Evolutionary conservation across 2,329 filamentous ascomycete genomes (phyloP).

Genomic region (Allantophomopsis lycopodina): DNA sequence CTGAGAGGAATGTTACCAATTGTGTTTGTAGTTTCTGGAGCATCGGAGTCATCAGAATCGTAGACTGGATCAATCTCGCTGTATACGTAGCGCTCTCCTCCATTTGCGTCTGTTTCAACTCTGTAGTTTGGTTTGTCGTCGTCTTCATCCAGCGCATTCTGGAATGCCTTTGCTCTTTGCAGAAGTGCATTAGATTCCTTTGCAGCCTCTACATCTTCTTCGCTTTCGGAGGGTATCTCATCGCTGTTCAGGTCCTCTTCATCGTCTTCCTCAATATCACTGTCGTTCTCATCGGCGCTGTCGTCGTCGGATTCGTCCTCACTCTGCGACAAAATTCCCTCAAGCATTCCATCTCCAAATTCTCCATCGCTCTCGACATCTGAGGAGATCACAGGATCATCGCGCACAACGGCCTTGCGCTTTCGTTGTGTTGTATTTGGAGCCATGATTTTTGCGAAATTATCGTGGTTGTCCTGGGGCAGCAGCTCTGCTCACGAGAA

Average conservation of each 20-base stretch:
- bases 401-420: conserved; percentile 47
- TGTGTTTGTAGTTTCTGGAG: conserved; percentile 67
- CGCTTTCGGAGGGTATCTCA: conserved; percentile 29
- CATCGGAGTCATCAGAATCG: conserved; percentile 89
- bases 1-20: conserved; percentile 89
- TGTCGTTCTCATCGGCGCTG: conserved; percentile 26
- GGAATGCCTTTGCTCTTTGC: conserved; percentile 23
- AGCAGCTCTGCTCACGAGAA: no score
- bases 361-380: conserved; percentile 46
- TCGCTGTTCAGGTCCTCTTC: conserved; percentile 31
- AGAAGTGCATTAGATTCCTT: conserved; percentile 23
- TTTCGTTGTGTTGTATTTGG: conserved; percentile 25
- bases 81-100: conserved; percentile 81
- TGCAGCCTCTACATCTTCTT: conserved; percentile 7
- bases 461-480: no score
- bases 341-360: conserved; percentile 37
- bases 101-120: conserved; percentile 71
- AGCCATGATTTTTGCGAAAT: conserved; percentile 11
- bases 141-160: conserved; percentile 21
- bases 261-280: conserved; percentile 32
- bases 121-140: conserved; percentile 33
- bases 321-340: conserved; percentile 40
- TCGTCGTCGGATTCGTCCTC: conserved; percentile 44
- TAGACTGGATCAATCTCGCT: conserved; percentile 89
- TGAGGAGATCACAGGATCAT: conserved; percentile 28